Conservation (phyloP, 441 rosid genomes). For the Adansonia grandidieri region DNA sequence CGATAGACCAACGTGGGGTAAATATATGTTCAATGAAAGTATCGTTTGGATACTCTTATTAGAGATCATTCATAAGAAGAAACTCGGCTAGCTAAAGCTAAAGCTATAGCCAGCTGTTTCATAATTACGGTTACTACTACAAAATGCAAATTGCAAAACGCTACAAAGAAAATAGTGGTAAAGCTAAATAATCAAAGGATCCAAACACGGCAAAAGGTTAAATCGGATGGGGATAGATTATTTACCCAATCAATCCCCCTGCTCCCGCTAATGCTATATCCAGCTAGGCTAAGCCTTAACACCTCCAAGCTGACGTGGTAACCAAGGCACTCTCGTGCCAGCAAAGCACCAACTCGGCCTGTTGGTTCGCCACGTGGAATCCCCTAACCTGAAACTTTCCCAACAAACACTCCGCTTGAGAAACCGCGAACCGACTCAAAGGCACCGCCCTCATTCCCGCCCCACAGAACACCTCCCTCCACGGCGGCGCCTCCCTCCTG, state of each 20-base stretch:
- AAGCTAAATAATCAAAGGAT: too few species aligned
- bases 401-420: slow-evolving; percentile 73
- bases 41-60: too few species aligned
- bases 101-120: too few species aligned
- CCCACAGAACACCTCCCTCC: slow-evolving; percentile 75
- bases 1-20: too few species aligned
- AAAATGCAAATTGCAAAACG: too few species aligned
- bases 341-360: slow-evolving; percentile 86
- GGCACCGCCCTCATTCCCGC: slow-evolving; percentile 76
- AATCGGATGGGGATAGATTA: slow-evolving; percentile 16
- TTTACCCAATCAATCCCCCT: background rate
- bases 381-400: slow-evolving; percentile 76
- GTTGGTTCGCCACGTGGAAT: slow-evolving; percentile 87
- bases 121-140: too few species aligned
- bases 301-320: slow-evolving; percentile 93
- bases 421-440: slow-evolving; percentile 82
- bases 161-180: too few species aligned
- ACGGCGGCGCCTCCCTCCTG: slow-evolving; percentile 48
- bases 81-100: too few species aligned
- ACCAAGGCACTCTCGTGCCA: slow-evolving; percentile 79
- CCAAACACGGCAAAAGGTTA: background rate
- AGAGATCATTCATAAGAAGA: too few species aligned
- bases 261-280: slow-evolving; percentile 17
- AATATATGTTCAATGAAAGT: too few species aligned
- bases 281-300: slow-evolving; percentile 34